Conservation (phyloP, 1,284 basidiomycete species). For the Sphaerobolus stellatus region DNA sequence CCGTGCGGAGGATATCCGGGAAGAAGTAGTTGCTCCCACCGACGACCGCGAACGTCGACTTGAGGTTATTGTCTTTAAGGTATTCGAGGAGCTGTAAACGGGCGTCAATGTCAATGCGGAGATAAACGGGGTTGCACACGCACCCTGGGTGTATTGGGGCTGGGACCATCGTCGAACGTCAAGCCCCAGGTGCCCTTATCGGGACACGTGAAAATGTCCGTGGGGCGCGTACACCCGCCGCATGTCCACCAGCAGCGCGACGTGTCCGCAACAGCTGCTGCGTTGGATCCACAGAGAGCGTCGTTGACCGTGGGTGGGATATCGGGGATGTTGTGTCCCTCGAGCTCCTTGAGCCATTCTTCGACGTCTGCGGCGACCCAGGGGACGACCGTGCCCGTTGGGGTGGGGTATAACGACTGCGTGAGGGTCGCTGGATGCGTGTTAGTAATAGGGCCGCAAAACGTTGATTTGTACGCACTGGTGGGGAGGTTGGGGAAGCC, state of each 20-base stretch:
- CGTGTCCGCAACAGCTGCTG: slow-evolving; percentile 55
- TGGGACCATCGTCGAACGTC: slow-evolving; percentile 85
- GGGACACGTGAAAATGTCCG: slow-evolving; percentile 76
- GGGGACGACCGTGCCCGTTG: slow-evolving; percentile 69
- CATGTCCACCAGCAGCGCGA: slow-evolving; percentile 86
- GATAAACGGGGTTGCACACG: slow-evolving; percentile 3
- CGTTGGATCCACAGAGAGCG: slow-evolving; percentile 65
- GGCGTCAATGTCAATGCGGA: slow-evolving; percentile 13
- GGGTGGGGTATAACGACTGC: slow-evolving; percentile 58
- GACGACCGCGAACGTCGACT: slow-evolving; percentile 89
- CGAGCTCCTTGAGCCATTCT: slow-evolving; percentile 74
- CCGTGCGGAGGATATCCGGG: slow-evolving; percentile 74
- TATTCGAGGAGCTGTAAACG: slow-evolving; percentile 57
- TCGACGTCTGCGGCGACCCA: slow-evolving; percentile 64
- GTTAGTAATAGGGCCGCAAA: neutral
- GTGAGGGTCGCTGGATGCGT: slow-evolving; percentile 48
- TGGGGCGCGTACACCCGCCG: slow-evolving; percentile 71
- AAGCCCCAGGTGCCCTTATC: slow-evolving; percentile 80
- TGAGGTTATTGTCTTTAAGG: slow-evolving; percentile 63
- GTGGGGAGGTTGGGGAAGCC: slow-evolving; percentile 66
- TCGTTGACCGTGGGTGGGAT: slow-evolving; percentile 54
- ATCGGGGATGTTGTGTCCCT: slow-evolving; percentile 69
- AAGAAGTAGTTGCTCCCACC: slow-evolving; percentile 86
- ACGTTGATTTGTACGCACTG: slow-evolving; percentile 42
- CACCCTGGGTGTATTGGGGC: slow-evolving; percentile 58